Percentiles rank a stretch among this genome's conserved stretches.
Conservation (phyloP, 2,329 filamentous ascomycete species). For the Neopestalotiopsis clavispora region DNA sequence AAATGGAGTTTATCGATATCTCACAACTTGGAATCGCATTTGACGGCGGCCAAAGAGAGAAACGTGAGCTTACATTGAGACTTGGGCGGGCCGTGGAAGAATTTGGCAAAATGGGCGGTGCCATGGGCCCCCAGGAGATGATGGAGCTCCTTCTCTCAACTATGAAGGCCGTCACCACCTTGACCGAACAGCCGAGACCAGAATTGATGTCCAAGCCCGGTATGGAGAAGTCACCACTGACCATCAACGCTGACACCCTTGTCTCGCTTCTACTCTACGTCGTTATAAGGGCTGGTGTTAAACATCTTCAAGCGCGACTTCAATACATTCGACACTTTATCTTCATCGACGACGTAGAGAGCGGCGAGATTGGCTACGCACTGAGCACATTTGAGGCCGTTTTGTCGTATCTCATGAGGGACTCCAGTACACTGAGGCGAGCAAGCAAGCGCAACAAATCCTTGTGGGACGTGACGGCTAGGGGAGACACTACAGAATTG, state of each 20-base stretch:
- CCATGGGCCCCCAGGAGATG: constrained; percentile 88
- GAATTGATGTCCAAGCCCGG: constrained; percentile 38
- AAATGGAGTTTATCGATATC: constrained; percentile 93
- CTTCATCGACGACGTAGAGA: constrained; percentile 97
- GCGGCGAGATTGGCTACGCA: constrained; percentile 93
- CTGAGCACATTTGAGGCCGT: constrained; percentile 96
- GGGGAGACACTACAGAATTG: constrained; percentile 77
- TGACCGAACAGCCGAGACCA: constrained; percentile 56
- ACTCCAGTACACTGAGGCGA: constrained; percentile 80
- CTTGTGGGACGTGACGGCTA: constrained; percentile 84
- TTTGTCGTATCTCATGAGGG: constrained; percentile 81
- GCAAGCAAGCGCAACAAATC: constrained; percentile 86
- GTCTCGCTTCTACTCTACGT: constrained; percentile 91
- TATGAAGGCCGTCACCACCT: constrained; percentile 80
- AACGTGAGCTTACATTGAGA: constrained; percentile 79
- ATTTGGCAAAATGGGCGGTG: constrained; percentile 82
- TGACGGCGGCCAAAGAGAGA: constrained; percentile 76
- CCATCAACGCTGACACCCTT: constrained; percentile 83
- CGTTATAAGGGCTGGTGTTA: constrained; percentile 87
- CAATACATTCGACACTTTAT: constrained; percentile 98
- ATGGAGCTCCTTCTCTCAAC: constrained; percentile 78
- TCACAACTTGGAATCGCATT: constrained; percentile 91
- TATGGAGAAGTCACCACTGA: constrained; percentile 61
- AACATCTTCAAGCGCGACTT: constrained; percentile 84
- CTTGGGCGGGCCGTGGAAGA: constrained; percentile 82